Base-by-base conservation (phyloP, 306 rosid species). In the Castanopsis chinensis region DNA sequence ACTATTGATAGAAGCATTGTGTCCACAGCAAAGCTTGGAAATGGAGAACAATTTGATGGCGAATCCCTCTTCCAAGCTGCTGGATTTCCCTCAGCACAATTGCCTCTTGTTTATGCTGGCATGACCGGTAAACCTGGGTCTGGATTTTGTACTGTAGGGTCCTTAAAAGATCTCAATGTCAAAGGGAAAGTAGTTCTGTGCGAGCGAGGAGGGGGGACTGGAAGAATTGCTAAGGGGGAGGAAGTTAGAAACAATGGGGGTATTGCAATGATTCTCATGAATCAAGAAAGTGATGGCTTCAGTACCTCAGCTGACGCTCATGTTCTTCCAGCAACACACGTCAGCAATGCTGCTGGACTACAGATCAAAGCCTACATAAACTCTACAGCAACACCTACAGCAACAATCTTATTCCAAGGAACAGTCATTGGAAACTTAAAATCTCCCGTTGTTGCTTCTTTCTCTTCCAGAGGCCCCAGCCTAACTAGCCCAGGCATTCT, bases 381-480 rank as follows among this genome's bases (percentile, higher is more conserved):
- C 52, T 92, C 90, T n/a, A 83, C 90, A 32, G 71, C 74, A 68
- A 83, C 84, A 69, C 90, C 94, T 10, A 84, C 83, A 71, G 88
- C 92, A 9, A 76, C 91, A 72, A 83, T 92, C 81, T 83, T 86
- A 73, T 92, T 90, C 75, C 87, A 83, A 74, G 93, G 94, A 72
- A 87, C 97, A 18, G 21, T 76, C 69, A 85, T 89, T 0, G 90
- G 93, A 57, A 76, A 89, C 80, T 59, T 90, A 19, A 17, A 45
- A 19, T 2, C 94, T 55, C 97, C 94, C 0, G 78, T 81, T 0
- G 87, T 92, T 64, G 45, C 90, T 74, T 87, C 92, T 32, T 87
- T 92, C 84, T 87, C 94, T 68, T 90, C 97, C 58, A 90, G 97
- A 85, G 97, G 94, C 75, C 97, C 97, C 32, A 86, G 53, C 85